Base-by-base conservation (phyloP, 2,329 filamentous ascomycete species). In the Iodosphaeria phyllophila region DNA sequence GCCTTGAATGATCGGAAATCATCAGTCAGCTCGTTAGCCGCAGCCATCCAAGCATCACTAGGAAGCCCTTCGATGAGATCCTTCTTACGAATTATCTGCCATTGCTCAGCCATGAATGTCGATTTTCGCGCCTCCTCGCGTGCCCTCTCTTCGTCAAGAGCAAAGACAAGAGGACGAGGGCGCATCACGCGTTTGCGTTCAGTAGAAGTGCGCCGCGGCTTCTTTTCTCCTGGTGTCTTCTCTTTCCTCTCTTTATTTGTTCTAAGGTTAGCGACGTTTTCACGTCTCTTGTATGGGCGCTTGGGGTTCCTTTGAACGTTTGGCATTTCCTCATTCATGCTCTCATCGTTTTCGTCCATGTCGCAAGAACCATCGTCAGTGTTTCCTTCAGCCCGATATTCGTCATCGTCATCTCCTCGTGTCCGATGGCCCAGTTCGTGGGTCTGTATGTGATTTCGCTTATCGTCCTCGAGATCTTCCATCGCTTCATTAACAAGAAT, bases 401-500 rank as follows among this genome's bases (percentile, higher is more conserved):
- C 34, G 24, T 39, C 35, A 28, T 39, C 36, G 11, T 32, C 18
- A 16, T 32, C 35, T n/a, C n/a, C n/a, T n/a, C n/a, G n/a, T n/a
- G n/a, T n/a, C n/a, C n/a, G n/a, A n/a, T n/a, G n/a, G n/a, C n/a
- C n/a, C n/a, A n/a, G n/a, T 21, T 35, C 32, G 25, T 42, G 37
- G 13, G 33, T 41, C 27, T 46, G n/a, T n/a, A n/a, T n/a, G n/a
- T n/a, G n/a, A n/a, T 38, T 12, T 53, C 50, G n/a, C 26, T 52
- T 51, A 8, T 47, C 51, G 29, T 62, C 60, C 32, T 64, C 64
- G 13, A 83, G 52, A n/a, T n/a, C n/a, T 16, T 67, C 58, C 36
- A 86, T 64, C 6, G 79, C 72, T 43, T 91, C 75, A 17, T 74
- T 75, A 24, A 79, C 69, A 25, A 83, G 65, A 30, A 76, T 71